These are phyloP conservation scores for Ogataea philodendri DNA, from an alignment of 805 yeast genomes.

Conservation along the genomic window DNA sequence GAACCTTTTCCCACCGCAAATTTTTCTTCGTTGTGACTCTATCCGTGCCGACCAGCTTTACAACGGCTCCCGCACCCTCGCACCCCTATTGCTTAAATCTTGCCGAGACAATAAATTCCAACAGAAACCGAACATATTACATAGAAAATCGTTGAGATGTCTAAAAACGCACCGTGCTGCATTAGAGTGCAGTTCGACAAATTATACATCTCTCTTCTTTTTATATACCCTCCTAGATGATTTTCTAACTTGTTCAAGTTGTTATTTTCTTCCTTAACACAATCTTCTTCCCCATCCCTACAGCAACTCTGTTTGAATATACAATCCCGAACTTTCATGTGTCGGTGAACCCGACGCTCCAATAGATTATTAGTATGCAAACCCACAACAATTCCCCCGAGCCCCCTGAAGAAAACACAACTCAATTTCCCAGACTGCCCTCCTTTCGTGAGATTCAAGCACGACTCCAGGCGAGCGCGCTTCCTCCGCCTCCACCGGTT, in stretches of 20 bases:
- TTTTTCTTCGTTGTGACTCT: not conserved
- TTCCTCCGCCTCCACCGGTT: conserved; percentile 5
- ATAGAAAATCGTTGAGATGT: conserved; percentile 7
- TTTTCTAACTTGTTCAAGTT: too few relatives aligned
- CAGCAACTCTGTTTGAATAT: too few relatives aligned
- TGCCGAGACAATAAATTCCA: conserved; percentile 9
- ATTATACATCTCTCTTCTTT: not conserved
- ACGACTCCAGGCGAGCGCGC: conserved; percentile 1
- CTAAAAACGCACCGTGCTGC: conserved; percentile 4
- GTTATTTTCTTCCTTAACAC: too few relatives aligned
- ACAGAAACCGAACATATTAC: conserved; percentile 3
- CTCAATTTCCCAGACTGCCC: conserved; percentile 7
- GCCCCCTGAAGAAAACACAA: conserved; percentile 1
- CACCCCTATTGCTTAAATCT: conserved; percentile 4
- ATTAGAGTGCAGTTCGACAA: conserved; percentile 1
- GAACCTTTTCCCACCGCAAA: too few relatives aligned
- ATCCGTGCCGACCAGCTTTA: conserved; percentile 1
- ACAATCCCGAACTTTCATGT: too few relatives aligned
- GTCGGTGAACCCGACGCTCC: conserved; percentile 7
- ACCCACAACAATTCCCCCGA: conserved; percentile 2
- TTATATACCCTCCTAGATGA: too few relatives aligned
- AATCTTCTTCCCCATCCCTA: too few relatives aligned
- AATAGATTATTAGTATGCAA: conserved; percentile 4
- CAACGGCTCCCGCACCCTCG: conserved; percentile 8
- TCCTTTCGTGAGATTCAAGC: conserved; percentile 11